phyloP scores from a whole-genome alignment of 2,329 filamentous ascomycete species.

The Colletotrichum sp. region DNA sequence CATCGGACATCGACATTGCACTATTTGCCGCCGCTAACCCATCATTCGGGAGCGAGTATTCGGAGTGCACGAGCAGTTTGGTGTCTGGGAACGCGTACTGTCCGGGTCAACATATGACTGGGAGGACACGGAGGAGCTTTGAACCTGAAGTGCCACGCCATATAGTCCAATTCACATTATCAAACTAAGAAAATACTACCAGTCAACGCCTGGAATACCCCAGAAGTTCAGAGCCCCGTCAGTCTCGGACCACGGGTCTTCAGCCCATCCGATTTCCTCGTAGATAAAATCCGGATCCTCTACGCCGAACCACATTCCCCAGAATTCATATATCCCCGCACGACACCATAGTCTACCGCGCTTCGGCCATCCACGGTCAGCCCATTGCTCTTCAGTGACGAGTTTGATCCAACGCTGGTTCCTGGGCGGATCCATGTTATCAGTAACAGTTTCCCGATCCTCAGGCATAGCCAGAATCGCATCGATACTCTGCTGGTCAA shows the following conservation, averaged over 20 bases:
- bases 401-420: conserved; percentile 22
- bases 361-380: background rate
- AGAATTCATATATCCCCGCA: conserved; percentile 20
- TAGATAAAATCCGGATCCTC: conserved; percentile 18
- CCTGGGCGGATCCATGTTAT: background rate
- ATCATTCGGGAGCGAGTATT: background rate
- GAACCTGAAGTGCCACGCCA: background rate
- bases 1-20: background rate
- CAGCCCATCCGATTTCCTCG: conserved; percentile 20
- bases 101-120: background rate
- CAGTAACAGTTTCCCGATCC: conserved; percentile 8
- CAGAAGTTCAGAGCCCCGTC: conserved; percentile 23
- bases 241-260: background rate
- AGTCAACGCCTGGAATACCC: background rate
- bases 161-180: background rate
- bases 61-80: background rate
- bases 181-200: background rate
- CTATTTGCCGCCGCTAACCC: background rate
- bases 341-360: conserved; percentile 21
- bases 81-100: background rate
- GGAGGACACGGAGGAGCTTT: background rate
- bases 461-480: conserved; percentile 25
- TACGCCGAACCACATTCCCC: conserved; percentile 16
- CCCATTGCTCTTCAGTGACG: conserved; percentile 6
- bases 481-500: conserved; percentile 27